Base-by-base conservation (phyloP, 768 basidiomycete species). In the Hygrocybe coccinea region DNA sequence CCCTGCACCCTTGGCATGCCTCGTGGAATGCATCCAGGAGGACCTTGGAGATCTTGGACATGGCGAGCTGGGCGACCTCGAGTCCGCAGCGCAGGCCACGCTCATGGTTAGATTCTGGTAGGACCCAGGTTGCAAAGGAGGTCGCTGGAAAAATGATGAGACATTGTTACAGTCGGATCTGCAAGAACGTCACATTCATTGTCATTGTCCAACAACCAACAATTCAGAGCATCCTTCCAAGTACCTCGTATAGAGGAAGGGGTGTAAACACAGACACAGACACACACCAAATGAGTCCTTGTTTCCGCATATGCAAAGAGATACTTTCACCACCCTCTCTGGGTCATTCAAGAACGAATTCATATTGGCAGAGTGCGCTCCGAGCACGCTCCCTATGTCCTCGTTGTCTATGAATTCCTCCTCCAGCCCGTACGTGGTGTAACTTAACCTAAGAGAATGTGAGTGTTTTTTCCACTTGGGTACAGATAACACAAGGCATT, bases 281-380 rank as follows among this genome's bases (percentile, higher is more conserved):
- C 6, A 64, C 76, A n/a, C 56, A 87, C 88, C 85, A 89, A 53
- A 83, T 77, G 46, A 87, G 75, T 22, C 89, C 89, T 55, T 82
- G 80, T 52, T 82, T 78, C 35, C 81, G 75, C 71, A 83, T 85
- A 60, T 82, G 79, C 4, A 85, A 86, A 0, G 87, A 86, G 56
- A 91, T 17, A 88, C 74, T 54, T 74, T 81, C 52, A 85, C 69
- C 29, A 73, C 68, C 8, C 65, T 67, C 59, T 83, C 86, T 0
- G 89, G 86, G 54, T 87, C 76, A 37, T 76, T 69, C 56, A 91
- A 69, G 66, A 91, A 91, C 3, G 67, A 58, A 0, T 73, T 62
- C 51, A 83, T 69, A 24, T 72, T 74, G 14, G 64, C 56, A 2
- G 71, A 70, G 35, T 70, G 69, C 41, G 72, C 69, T 19, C 68